phyloP scores from a whole-genome alignment of 805 yeast genomes.

The Peterozyma toletana region DNA sequence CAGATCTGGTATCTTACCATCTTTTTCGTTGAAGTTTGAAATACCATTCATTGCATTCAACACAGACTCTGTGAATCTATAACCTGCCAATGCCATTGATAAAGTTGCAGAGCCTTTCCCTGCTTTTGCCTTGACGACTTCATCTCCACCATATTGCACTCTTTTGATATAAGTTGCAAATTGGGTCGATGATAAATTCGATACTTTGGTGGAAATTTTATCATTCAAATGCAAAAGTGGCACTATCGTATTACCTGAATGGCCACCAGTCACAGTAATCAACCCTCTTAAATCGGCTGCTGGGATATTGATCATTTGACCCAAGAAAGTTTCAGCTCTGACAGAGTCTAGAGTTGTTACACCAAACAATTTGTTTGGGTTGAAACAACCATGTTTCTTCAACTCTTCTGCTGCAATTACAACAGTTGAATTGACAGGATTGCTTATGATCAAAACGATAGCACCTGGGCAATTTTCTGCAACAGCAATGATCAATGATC shows the following conservation, averaged over 20 bases:
- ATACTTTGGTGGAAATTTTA: conserved; percentile 17
- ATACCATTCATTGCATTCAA: conserved; percentile 28
- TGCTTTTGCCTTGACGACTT: conserved; percentile 90
- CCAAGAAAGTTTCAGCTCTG: conserved; percentile 45
- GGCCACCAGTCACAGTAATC: conserved; percentile 48
- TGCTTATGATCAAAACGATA: conserved; percentile 46
- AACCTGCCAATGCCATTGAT: conserved; percentile 94
- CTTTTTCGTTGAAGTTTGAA: not conserved
- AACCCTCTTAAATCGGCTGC: conserved; percentile 29
- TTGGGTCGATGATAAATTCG: conserved; percentile 32
- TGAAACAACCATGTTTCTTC: conserved; percentile 41
- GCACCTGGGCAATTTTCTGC: conserved; percentile 62
- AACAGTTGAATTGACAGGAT: conserved; percentile 57
- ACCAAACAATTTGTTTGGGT: conserved; percentile 48
- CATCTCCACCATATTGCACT: conserved; percentile 70
- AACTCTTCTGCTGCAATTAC: conserved; percentile 54
- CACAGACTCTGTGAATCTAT: conserved; percentile 58
- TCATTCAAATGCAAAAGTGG: conserved; percentile 37
- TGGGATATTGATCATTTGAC: conserved; percentile 19
- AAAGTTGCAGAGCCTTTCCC: conserved; percentile 94
- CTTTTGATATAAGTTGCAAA: conserved; percentile 35
- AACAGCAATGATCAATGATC: conserved; percentile 81
- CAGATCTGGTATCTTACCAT: conserved; percentile 28
- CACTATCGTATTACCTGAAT: conserved; percentile 50
- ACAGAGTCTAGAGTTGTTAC: conserved; percentile 55